Base-by-base conservation (phyloP, 108 stramenopile genomes). In the Fragilariopsis cylindrus region DNA sequence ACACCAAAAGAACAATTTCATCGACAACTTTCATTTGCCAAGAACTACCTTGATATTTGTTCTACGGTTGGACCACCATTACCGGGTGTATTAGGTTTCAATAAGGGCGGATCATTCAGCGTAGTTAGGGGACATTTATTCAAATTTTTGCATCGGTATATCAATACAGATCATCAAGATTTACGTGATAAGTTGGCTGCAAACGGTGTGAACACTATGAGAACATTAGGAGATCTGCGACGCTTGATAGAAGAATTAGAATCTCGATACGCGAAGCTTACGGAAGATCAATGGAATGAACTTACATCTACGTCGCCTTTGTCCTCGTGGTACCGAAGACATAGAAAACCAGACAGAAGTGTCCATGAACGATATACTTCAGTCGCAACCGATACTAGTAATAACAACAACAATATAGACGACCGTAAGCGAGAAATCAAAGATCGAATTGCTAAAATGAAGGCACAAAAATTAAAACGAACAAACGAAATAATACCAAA, bases 81-180 rank as follows among this genome's bases (percentile, higher is more conserved):
- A 15, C 93, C 93, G 2, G 93, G 93, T 44, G 87, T 89, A 3
- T 74, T 91, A 60, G 91, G 91, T 8, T 56, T 65, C 15, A 50
- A 79, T 41, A 55, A 76, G 19, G 85, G 88, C 4, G 94, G 94
- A 5, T 85, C 81, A 43, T 89, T 88, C 65, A 90, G 85, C 52
- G 78, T 87, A 21, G 80, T 92, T 8, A 79, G 92, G 16, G 88
- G 89, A 1, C 98, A 99, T 78, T 67, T 97, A 48, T 96, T 98
- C 77, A 99, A 99, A 76, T 84, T 97, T 19, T 72, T 98, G 5
- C 87, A 95, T 84, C 85, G 95, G 4, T 96, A 92, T 62, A 60
- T 96, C 49, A 84, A 90, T 47, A 19, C 55, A 42, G 88, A 93
- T 16, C 79, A 93, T 71, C 69, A 80, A 15, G 97, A 97, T 58